These are phyloP conservation scores for Fragaria ananassa DNA, from an alignment of 306 rosid species.

Conservation along the genomic window DNA sequence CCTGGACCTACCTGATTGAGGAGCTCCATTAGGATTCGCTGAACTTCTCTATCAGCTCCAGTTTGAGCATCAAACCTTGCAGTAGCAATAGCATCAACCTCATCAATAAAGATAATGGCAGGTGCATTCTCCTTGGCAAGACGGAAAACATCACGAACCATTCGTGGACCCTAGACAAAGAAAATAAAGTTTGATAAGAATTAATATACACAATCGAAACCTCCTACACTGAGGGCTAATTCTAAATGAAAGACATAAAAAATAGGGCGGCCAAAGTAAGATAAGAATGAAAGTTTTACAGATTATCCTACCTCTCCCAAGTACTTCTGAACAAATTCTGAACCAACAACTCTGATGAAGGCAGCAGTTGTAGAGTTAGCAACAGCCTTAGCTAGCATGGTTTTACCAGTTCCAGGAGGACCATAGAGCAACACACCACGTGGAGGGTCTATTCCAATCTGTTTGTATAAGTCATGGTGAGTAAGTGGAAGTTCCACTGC, in stretches of 20 bases:
- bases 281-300: background rate
- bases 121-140: slow-evolving; percentile 99
- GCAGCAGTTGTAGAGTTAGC: slow-evolving; percentile 99
- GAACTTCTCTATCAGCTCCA: slow-evolving; percentile 99
- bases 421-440: slow-evolving; percentile 99
- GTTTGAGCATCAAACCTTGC: slow-evolving; percentile 99
- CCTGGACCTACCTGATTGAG: slow-evolving; percentile 68
- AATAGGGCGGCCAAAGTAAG: background rate
- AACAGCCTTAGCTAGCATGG: slow-evolving; percentile 99
- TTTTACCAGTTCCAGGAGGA: slow-evolving; percentile 97
- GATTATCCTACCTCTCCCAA: slow-evolving; percentile 82
- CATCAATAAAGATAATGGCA: slow-evolving; percentile 96
- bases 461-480: slow-evolving; percentile 93
- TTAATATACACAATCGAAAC: background rate
- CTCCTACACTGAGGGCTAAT: background rate
- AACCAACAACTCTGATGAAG: slow-evolving; percentile 97
- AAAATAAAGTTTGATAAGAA: background rate
- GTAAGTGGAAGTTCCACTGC: slow-evolving; percentile 98
- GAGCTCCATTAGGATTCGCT: slow-evolving; percentile 98
- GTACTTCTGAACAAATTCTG: slow-evolving; percentile 98
- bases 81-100: slow-evolving; percentile 98
- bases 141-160: slow-evolving; percentile 99
- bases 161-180: slow-evolving; percentile 71
- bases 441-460: slow-evolving; percentile 98
- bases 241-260: background rate